Evolutionary conservation across 1,139 yeast genomes (phyloP), one percentile per base, ranked within the genome.

Genomic region (Blastobotrys aristatus): DNA sequence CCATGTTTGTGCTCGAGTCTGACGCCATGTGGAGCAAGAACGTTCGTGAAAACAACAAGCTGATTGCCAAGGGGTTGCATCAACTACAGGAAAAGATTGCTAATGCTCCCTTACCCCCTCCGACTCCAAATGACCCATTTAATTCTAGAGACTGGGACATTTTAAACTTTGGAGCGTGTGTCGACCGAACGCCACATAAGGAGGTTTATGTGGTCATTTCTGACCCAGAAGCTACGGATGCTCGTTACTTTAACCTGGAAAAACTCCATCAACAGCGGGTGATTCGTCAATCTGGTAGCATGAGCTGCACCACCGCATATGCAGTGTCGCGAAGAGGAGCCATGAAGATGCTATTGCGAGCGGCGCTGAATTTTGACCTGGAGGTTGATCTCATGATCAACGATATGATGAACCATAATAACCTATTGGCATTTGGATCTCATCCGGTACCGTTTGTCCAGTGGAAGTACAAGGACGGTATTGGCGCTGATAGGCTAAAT

Each of bases 11-110:
- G 11, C 35, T 52, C 22, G 55, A 52, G 20, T 51, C 53, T 10
- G 55, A 52, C 35, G 53, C 55, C 13, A 43, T 50, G 2, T 52
- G 55, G 55, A 53, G 50, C 36, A 31, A 36, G 4, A 42, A 46
- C 31, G 26, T 50, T 21, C 39, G 53, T 13, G 37, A 42, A 4
- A 33, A 44, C 27, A 48, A 49, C 48, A 38, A 38, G 11, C 31
- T 44, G n/a, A 38, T 46, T 31, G 52, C 56, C 16, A 27, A 38
- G 29, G 55, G 48, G 3, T 37, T 52, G 4, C 38, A 52, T 20
- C 32, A 46, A 40, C 43, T 50, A 14, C 43, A 36, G 20, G 27
- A 29, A 16, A 27, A 22, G 10, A 31, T 8, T n/a, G 31, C 6
- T 30, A 14, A 13, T 13, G 13, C 13, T 14, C n/a, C n/a, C n/a